These are phyloP conservation scores for Sedum album DNA, from an alignment of 164 flowering plant genomes.

Conservation along the genomic window DNA sequence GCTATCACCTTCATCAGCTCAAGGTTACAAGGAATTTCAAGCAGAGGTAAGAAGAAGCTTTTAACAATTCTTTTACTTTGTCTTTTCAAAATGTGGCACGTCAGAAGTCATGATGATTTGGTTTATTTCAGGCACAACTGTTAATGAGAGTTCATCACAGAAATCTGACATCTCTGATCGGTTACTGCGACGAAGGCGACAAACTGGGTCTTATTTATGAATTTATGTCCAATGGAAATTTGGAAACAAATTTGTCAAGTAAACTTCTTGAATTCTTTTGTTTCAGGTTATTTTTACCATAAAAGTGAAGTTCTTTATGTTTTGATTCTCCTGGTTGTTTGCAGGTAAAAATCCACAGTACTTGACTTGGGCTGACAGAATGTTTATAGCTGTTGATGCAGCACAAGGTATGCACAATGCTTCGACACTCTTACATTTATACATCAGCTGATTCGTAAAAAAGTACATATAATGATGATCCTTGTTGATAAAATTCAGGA, in stretches of 20 bases:
- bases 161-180: too few species aligned
- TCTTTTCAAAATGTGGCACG: background rate
- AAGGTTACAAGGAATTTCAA: conserved; percentile 32
- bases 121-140: conserved; percentile 11
- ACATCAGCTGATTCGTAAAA: background rate
- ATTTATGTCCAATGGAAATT: too few species aligned
- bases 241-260: too few species aligned
- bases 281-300: background rate
- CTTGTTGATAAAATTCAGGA: conserved; percentile 20
- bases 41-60: too few species aligned
- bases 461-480: background rate
- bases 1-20: conserved; percentile 29
- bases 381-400: conserved; percentile 11
- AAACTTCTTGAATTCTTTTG: background rate
- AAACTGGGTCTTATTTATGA: too few species aligned
- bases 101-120: too few species aligned
- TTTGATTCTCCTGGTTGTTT: background rate
- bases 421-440: background rate
- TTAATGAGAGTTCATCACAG: too few species aligned
- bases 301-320: too few species aligned
- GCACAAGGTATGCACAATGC: conserved; percentile 9
- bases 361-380: conserved; percentile 11
- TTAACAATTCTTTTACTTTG: too few species aligned
- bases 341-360: conserved; percentile 7
- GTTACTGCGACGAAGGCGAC: too few species aligned